Conservation (phyloP, 495 filamentous ascomycete species). For the Pseudotulostoma volvatum region DNA sequence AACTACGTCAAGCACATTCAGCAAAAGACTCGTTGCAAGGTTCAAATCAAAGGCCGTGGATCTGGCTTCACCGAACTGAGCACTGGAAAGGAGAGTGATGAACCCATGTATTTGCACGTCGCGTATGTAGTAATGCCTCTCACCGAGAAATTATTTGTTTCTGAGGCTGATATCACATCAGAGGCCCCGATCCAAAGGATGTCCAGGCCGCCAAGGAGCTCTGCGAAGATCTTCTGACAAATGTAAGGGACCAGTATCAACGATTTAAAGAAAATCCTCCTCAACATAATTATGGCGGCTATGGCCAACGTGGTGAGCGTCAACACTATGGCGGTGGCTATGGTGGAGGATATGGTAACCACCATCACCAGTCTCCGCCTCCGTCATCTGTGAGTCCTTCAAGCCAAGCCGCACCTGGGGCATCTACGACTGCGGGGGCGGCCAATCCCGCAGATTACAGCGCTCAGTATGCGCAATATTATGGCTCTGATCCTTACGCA, state of each 20-base stretch:
- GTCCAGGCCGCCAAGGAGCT: slow-evolving; percentile 78
- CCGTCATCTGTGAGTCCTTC: slow-evolving; percentile 21
- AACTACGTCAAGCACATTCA: slow-evolving; percentile 96
- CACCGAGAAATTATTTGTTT: not conserved
- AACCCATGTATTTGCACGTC: slow-evolving; percentile 89
- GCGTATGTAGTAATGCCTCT: slow-evolving; percentile 43
- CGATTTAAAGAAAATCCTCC: slow-evolving; percentile 72
- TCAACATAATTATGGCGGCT: slow-evolving; percentile 45
- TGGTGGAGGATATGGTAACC: slow-evolving; percentile 22
- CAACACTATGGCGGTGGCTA: slow-evolving; percentile 16
- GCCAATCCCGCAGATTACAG: slow-evolving; percentile 42
- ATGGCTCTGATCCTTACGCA: slow-evolving; percentile 70
- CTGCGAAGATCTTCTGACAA: slow-evolving; percentile 68
- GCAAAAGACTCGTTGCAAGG: slow-evolving; percentile 79
- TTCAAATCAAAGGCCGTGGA: slow-evolving; percentile 95
- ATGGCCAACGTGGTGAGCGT: slow-evolving; percentile 25
- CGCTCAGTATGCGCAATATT: slow-evolving; percentile 76
- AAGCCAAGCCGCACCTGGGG: slow-evolving; percentile 16
- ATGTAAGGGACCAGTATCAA: slow-evolving; percentile 75
- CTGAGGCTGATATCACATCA: slow-evolving; percentile 28
- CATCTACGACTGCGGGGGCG: slow-evolving; percentile 24
- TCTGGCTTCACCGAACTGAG: slow-evolving; percentile 83
- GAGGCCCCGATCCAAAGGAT: slow-evolving; percentile 71
- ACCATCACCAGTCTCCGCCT: slow-evolving; percentile 24
- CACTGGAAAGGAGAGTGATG: slow-evolving; percentile 76